Conservation (phyloP, 208 protist species). For the Acanthamoeba castellanii region DNA sequence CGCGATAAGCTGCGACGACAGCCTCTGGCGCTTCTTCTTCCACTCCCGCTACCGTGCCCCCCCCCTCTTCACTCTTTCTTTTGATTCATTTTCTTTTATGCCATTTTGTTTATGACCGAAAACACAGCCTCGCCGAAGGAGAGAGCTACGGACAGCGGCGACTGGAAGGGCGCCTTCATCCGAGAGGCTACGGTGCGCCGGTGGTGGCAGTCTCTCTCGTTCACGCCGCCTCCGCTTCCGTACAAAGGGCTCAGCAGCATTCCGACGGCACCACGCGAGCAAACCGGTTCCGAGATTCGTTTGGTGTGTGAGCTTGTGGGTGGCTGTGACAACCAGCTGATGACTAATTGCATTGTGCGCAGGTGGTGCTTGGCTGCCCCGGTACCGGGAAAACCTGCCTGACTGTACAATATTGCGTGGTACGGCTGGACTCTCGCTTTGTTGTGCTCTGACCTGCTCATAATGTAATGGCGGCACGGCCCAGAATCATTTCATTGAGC, state of each 20-base stretch:
- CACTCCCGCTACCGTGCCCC: background rate
- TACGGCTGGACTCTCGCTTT: no score
- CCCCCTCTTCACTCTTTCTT: background rate
- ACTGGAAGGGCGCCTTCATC: background rate
- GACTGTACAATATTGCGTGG: no score
- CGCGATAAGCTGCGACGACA: background rate
- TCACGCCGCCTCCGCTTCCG: background rate
- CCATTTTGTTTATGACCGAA: background rate
- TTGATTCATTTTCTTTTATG: background rate
- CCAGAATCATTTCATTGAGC: no score
- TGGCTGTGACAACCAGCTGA: no score
- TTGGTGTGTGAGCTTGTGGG: background rate
- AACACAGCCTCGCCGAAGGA: background rate
- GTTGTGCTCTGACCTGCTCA: no score
- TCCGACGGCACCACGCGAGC: no score
- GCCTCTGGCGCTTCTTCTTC: constrained; percentile 26
- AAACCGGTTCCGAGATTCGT: background rate
- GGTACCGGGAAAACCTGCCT: no score
- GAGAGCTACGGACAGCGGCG: background rate
- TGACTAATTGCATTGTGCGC: no score
- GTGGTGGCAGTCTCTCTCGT: background rate
- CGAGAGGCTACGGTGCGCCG: background rate
- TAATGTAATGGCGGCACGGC: no score
- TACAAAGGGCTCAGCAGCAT: background rate
- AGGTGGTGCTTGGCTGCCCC: no score